These are phyloP conservation scores for Isoetes engelmannii DNA, from an alignment of 83 land plant genomes.

Conservation along the genomic window DNA sequence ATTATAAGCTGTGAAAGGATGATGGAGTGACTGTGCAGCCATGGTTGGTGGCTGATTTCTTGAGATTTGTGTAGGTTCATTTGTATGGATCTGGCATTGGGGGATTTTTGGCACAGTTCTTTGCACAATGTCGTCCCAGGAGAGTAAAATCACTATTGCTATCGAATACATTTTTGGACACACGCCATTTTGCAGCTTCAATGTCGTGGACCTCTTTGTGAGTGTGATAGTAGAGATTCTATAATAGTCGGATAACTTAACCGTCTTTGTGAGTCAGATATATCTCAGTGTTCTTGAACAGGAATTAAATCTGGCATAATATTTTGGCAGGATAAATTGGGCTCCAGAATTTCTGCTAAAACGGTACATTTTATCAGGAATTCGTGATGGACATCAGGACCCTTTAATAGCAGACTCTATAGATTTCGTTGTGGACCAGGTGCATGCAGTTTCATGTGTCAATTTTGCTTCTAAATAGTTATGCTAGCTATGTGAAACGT, in stretches of 20 bases:
- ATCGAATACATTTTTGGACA: constrained; percentile 86
- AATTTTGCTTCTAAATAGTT: too few relatives aligned
- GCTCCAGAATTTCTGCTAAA: constrained; percentile 88
- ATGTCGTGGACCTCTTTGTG: constrained; percentile 90
- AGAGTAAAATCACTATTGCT: constrained; percentile 82
- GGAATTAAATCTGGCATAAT: background rate
- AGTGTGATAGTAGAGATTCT: constrained; percentile 18
- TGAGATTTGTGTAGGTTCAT: constrained; percentile 51
- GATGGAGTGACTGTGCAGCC: background rate
- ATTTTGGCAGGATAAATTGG: constrained; percentile 69
- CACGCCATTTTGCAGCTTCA: constrained; percentile 61
- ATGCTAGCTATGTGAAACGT: too few relatives aligned
- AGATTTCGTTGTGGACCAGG: constrained; percentile 93
- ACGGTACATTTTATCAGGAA: constrained; percentile 81
- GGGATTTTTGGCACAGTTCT: constrained; percentile 88
- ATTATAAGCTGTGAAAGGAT: constrained; percentile 1
- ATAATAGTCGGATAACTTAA: too few relatives aligned
- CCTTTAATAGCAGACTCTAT: constrained; percentile 96
- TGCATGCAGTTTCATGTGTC: constrained; percentile 10
- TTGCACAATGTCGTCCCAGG: constrained; percentile 87
- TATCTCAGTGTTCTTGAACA: background rate
- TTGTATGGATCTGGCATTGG: constrained; percentile 94
- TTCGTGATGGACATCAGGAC: constrained; percentile 91
- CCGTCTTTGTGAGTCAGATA: background rate
- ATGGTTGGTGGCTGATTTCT: constrained; percentile 10